Conservation (phyloP, 257 asterid species). For the Solanum piurae region DNA sequence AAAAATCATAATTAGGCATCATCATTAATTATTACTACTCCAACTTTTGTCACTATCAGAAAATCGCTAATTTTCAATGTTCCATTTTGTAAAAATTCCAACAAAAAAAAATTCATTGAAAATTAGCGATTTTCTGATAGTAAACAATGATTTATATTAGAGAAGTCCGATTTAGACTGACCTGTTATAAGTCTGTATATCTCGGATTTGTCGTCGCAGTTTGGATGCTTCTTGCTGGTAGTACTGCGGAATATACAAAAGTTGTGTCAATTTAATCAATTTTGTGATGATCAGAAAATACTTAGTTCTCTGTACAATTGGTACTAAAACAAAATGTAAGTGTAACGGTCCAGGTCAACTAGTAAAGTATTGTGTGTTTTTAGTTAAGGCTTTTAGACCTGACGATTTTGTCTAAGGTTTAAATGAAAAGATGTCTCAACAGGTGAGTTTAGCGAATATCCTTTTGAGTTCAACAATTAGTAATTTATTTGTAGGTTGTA, state of each 20-base stretch:
- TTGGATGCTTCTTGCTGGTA: constrained; percentile 80
- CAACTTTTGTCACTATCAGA: not conserved
- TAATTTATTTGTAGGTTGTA: not conserved
- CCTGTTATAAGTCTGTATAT: constrained; percentile 55
- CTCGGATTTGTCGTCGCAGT: constrained; percentile 50
- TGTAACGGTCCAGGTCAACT: not conserved
- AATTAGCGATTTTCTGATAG: not conserved
- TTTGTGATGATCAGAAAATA: not conserved
- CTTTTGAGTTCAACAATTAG: not conserved
- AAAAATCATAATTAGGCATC: not conserved
- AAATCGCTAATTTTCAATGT: not conserved
- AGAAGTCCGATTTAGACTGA: not conserved
- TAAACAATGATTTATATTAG: not conserved
- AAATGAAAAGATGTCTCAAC: not conserved
- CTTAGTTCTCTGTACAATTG: not conserved
- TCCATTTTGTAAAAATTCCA: not conserved
- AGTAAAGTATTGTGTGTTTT: not conserved
- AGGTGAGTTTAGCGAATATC: not conserved
- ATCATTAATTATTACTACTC: not conserved
- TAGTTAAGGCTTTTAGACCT: not conserved
- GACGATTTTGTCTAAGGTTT: not conserved
- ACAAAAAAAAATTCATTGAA: not conserved
- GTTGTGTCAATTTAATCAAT: not conserved
- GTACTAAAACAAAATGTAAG: not conserved
- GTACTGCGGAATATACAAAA: constrained; percentile 22